Conservation (phyloP, 305 asterid genomes). For the Petunia hybrid region DNA sequence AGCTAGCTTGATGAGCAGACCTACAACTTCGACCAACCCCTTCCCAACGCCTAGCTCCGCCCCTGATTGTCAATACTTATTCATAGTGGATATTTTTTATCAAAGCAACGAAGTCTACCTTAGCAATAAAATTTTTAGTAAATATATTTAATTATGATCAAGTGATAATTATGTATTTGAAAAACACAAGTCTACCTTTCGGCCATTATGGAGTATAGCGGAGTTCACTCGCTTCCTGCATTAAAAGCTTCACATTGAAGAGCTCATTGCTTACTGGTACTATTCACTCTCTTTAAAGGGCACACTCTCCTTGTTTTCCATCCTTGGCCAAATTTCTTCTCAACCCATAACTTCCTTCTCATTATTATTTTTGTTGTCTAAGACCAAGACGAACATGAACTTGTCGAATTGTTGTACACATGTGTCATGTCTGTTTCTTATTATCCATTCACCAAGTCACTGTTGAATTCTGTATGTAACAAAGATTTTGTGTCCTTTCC, state of each 20-base stretch:
- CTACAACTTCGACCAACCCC: neutral
- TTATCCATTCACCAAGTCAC: neutral
- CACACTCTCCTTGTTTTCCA: neutral
- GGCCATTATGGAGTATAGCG: too few species aligned
- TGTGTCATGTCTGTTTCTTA: neutral
- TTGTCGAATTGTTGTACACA: neutral
- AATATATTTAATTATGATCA: too few species aligned
- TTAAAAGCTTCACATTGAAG: neutral
- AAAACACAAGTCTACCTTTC: too few species aligned
- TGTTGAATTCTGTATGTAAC: too few species aligned
- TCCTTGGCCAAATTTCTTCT: neutral
- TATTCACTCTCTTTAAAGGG: constrained; percentile 5
- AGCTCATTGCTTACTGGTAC: neutral
- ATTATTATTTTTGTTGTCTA: constrained; percentile 15
- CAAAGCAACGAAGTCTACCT: too few species aligned
- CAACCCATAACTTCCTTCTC: neutral
- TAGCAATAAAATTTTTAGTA: too few species aligned
- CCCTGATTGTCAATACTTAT: too few species aligned
- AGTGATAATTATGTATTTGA: too few species aligned
- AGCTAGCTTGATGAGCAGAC: neutral
- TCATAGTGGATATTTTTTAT: too few species aligned
- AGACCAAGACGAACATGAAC: neutral
- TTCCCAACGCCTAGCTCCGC: too few species aligned
- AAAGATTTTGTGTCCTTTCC: too few species aligned
- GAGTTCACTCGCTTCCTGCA: neutral